Conservation (phyloP, 306 rosid species). For the Quillaja saponaria region DNA sequence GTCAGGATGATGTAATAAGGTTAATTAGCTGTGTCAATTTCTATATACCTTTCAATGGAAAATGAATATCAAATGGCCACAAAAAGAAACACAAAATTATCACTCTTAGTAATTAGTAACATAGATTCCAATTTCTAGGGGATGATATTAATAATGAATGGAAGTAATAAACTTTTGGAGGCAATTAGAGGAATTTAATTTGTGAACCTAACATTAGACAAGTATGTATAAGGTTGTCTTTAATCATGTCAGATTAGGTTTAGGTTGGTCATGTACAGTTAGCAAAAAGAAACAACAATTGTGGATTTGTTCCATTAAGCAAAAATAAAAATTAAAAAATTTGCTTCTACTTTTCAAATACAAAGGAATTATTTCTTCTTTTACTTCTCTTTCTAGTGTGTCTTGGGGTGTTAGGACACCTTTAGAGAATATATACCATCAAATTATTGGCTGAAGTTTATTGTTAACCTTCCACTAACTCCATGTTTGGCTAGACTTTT, state of each 20-base stretch:
- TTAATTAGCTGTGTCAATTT: background rate
- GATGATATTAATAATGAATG: background rate
- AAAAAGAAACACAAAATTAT: too few species aligned
- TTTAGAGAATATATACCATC: too few species aligned
- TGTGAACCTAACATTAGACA: slow-evolving; percentile 27
- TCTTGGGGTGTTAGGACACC: too few species aligned
- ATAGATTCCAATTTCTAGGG: slow-evolving; percentile 4
- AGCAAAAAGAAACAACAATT: slow-evolving; percentile 17
- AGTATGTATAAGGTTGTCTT: slow-evolving; percentile 41
- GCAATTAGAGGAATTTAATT: slow-evolving; percentile 13
- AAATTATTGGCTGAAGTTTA: too few species aligned
- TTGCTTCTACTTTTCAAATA: background rate
- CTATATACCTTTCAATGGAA: slow-evolving; percentile 4
- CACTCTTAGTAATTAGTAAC: too few species aligned
- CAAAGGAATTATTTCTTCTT: too few species aligned
- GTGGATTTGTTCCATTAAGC: background rate
- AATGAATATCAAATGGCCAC: slow-evolving; percentile 25
- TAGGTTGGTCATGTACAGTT: slow-evolving; percentile 51
- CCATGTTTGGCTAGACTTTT: too few species aligned
- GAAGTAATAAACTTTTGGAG: slow-evolving; percentile 7
- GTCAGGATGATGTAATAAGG: too few species aligned
- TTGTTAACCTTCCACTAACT: too few species aligned
- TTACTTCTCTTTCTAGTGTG: too few species aligned
- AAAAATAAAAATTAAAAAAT: background rate
- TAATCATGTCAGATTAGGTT: slow-evolving; percentile 55